phyloP scores from a whole-genome alignment of 257 asterid genomes.

The Datura wrightii region DNA sequence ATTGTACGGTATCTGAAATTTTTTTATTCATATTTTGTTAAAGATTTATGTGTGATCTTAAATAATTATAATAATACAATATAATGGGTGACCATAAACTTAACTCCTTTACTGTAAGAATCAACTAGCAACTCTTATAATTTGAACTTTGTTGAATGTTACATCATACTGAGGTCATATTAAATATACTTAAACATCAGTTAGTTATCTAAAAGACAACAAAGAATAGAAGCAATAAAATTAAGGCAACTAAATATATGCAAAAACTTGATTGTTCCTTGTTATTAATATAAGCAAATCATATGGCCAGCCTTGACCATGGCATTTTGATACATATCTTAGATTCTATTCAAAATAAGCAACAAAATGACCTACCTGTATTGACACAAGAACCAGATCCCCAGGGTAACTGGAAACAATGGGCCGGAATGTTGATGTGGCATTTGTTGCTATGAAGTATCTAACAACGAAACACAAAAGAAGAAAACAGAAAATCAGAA shows the following conservation, averaged over 20 bases:
- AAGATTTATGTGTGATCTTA: no score
- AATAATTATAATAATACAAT: no score
- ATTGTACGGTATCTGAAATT: no score
- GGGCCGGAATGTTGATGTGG: conserved; percentile 81
- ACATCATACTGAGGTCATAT: not conserved
- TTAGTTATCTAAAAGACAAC: not conserved
- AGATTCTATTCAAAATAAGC: conserved; percentile 2
- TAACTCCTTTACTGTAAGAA: not conserved
- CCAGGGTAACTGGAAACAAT: conserved; percentile 88
- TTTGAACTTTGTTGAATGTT: not conserved
- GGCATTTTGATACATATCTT: not conserved
- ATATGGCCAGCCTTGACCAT: conserved; percentile 1
- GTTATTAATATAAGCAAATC: not conserved
- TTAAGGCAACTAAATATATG: not conserved
- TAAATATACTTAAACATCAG: not conserved
- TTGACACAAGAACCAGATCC: conserved; percentile 71
- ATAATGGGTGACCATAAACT: no score
- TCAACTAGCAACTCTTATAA: not conserved
- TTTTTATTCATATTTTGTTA: no score
- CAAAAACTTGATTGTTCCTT: not conserved
- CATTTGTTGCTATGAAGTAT: conserved; percentile 79
- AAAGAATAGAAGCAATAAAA: not conserved
- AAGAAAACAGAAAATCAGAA: not conserved
- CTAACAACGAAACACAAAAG: conserved; percentile 46
- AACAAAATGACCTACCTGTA: conserved; percentile 61